Evolutionary conservation across 345 rosid genomes (phyloP).

Genomic region (Syzygium aqueum): DNA sequence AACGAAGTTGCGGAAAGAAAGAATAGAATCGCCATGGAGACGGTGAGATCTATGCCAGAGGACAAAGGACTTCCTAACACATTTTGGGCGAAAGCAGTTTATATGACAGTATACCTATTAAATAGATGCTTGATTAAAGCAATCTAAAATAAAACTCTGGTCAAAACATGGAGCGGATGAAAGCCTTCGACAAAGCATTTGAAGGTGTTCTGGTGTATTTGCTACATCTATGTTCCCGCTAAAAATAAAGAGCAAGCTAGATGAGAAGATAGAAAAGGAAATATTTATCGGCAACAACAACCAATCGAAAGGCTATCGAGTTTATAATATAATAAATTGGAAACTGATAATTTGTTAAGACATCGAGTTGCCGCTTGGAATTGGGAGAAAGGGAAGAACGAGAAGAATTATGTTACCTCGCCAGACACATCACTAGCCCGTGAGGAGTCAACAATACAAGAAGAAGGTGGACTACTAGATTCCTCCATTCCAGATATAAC

Average conservation of each 20-base stretch:
- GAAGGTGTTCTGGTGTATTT: neutral
- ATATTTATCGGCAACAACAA: neutral
- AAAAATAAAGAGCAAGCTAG: neutral
- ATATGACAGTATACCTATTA: fast-evolving
- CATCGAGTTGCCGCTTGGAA: neutral
- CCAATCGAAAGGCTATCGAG: neutral
- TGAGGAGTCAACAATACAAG: neutral
- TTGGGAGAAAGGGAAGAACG: neutral
- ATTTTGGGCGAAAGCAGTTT: neutral
- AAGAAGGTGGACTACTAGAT: neutral
- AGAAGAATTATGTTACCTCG: neutral
- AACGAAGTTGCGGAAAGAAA: neutral
- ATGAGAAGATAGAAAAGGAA: neutral
- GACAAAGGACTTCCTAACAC: neutral
- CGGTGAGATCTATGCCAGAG: neutral
- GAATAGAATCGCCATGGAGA: neutral
- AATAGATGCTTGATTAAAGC: neutral
- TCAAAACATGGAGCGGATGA: neutral
- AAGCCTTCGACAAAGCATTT: neutral
- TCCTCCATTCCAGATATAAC: neutral
- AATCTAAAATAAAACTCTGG: neutral
- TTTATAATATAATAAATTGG: neutral
- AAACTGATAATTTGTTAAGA: neutral
- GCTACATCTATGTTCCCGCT: neutral
- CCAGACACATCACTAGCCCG: neutral